Evolutionary conservation across 2,329 filamentous ascomycete genomes (phyloP).

Genomic region (Spiromastix sp.): DNA sequence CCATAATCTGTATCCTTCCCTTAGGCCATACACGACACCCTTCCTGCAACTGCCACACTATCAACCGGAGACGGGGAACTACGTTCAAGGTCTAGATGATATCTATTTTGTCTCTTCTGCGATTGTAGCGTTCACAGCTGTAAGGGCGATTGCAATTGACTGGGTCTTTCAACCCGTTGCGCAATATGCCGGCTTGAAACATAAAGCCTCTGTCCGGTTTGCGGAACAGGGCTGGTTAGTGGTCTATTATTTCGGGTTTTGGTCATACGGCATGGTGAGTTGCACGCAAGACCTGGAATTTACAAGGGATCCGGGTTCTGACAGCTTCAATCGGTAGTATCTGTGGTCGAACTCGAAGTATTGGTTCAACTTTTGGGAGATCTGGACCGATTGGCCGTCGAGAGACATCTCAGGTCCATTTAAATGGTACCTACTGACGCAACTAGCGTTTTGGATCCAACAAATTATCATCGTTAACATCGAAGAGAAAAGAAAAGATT

Average conservation of each 20-base stretch:
- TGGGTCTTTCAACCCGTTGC: conserved; percentile 74
- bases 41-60: conserved; percentile 84
- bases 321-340: no score
- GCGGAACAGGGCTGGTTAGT: conserved; percentile 91
- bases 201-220: conserved; percentile 72
- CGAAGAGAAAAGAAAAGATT: conserved; percentile 87
- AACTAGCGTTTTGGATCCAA: conserved; percentile 89
- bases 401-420: conserved; percentile 62
- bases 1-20: conserved; percentile 71
- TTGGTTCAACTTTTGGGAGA: conserved; percentile 62
- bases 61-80: conserved; percentile 56
- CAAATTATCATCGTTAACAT: conserved; percentile 91
- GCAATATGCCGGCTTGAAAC: conserved; percentile 59
- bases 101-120: conserved; percentile 65
- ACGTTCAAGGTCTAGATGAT: conserved; percentile 71
- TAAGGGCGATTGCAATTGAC: conserved; percentile 78
- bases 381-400: conserved; percentile 80
- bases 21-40: conserved; percentile 67
- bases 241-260: conserved; percentile 72
- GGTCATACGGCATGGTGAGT: conserved; percentile 72
- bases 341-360: conserved; percentile 68
- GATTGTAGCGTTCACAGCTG: conserved; percentile 74
- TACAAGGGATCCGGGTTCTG: not conserved
- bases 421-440: conserved; percentile 83
- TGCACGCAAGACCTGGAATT: conserved; percentile 3